These are phyloP conservation scores for Ampelomyces quisqualis DNA, from an alignment of 2,329 filamentous ascomycete species.

Conservation along the genomic window DNA sequence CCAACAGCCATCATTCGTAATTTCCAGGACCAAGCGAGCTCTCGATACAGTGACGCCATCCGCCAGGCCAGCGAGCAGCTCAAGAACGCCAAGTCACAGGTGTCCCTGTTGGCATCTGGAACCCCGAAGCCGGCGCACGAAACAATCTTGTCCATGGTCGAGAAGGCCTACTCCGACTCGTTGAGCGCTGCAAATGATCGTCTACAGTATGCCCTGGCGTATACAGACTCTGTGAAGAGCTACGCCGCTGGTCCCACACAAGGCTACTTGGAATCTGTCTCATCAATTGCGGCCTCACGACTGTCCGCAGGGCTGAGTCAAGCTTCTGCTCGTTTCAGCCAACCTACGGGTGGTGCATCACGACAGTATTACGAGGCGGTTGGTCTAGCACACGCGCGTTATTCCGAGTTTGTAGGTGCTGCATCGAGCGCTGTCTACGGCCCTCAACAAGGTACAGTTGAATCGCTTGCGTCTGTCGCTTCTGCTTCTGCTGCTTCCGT, in stretches of 20 bases:
- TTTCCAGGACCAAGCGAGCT: slow-evolving; percentile 52
- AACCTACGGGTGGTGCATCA: slow-evolving; percentile 63
- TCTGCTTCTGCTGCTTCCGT: slow-evolving; percentile 54
- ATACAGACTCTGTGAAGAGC: slow-evolving; percentile 44
- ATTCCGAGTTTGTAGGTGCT: slow-evolving; percentile 71
- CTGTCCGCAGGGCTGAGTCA: slow-evolving; percentile 69
- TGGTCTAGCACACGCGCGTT: slow-evolving; percentile 75
- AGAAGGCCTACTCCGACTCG: slow-evolving; percentile 67
- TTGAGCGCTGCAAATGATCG: slow-evolving; percentile 62
- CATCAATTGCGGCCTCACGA: slow-evolving; percentile 68
- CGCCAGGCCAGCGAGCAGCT: slow-evolving; percentile 68
- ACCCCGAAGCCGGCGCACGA: slow-evolving; percentile 69
- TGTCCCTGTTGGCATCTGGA: slow-evolving; percentile 68
- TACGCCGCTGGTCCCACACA: slow-evolving; percentile 47
- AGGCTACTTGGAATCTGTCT: slow-evolving; percentile 58
- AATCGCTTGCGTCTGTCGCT: slow-evolving; percentile 39
- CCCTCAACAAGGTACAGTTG: slow-evolving; percentile 39
- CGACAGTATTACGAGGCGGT: slow-evolving; percentile 76
- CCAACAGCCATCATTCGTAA: slow-evolving; percentile 49
- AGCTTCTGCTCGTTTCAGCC: slow-evolving; percentile 70
- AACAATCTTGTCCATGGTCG: slow-evolving; percentile 67
- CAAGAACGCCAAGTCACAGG: slow-evolving; percentile 62
- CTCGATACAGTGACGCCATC: slow-evolving; percentile 65
- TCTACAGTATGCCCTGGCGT: slow-evolving; percentile 56
- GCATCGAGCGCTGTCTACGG: slow-evolving; percentile 69